Conservation (phyloP, 805 yeast genomes). For the Suhomyces xylopsoci region DNA sequence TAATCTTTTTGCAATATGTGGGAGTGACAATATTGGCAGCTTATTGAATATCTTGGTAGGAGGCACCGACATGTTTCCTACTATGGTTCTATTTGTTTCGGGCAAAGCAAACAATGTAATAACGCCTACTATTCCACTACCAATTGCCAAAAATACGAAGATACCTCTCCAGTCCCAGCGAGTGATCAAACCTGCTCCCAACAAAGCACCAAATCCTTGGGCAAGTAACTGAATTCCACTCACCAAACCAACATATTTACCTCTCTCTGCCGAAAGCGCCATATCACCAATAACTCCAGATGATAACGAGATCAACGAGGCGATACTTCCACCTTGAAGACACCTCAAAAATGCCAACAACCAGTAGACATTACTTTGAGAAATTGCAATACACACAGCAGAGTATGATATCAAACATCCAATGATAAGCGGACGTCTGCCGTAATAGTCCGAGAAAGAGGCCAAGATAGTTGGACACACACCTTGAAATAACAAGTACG, state of each 20-base stretch:
- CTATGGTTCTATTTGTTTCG: conserved; percentile 70
- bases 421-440: conserved; percentile 68
- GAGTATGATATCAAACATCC: conserved; percentile 53
- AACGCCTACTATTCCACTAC: conserved; percentile 47
- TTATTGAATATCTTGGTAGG: conserved; percentile 45
- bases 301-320: conserved; percentile 69
- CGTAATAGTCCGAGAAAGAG: conserved; percentile 63
- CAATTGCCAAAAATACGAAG: conserved; percentile 72
- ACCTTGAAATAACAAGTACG: conserved; percentile 76
- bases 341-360: conserved; percentile 65
- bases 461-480: conserved; percentile 68
- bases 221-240: conserved; percentile 68
- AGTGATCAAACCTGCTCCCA: conserved; percentile 45
- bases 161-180: conserved; percentile 63
- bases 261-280: conserved; percentile 63
- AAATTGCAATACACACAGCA: conserved; percentile 64
- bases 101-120: conserved; percentile 47
- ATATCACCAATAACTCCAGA: conserved; percentile 75
- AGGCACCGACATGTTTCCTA: conserved; percentile 67
- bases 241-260: conserved; percentile 63
- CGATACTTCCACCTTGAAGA: conserved; percentile 73
- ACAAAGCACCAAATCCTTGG: conserved; percentile 75
- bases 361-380: conserved; percentile 55
- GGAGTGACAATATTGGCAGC: conserved; percentile 40
- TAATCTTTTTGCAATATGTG: not conserved